phyloP scores from a whole-genome alignment of 2,329 filamentous ascomycete species.

The Alternaria sp. region DNA sequence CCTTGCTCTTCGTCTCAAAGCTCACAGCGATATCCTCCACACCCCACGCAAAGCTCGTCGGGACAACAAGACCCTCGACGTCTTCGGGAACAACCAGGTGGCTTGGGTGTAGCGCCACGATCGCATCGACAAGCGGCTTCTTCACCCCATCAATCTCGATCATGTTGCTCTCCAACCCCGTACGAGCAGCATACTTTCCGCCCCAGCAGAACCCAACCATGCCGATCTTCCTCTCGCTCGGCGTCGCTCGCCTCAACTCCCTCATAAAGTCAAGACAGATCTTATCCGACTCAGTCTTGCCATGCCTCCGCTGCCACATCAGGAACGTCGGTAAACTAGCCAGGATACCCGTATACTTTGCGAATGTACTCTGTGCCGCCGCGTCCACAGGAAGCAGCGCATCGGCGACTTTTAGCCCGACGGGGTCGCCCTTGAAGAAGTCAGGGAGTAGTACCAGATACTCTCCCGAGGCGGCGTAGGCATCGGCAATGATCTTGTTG shows the following conservation, averaged over 20 bases:
- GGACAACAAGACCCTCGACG: slow-evolving; percentile 22
- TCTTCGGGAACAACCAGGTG: slow-evolving; percentile 46
- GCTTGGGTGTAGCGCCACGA: slow-evolving; percentile 48
- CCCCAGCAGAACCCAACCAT: slow-evolving; percentile 49
- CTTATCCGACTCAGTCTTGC: slow-evolving; percentile 36
- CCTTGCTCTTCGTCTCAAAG: slow-evolving; percentile 22
- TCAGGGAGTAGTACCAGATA: slow-evolving; percentile 33
- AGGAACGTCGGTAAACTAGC: slow-evolving; percentile 28
- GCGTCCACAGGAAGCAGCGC: slow-evolving; percentile 46
- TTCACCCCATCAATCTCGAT: slow-evolving; percentile 45
- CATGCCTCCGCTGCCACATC: slow-evolving; percentile 44
- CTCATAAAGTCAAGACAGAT: slow-evolving; percentile 46
- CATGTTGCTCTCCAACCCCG: slow-evolving; percentile 34
- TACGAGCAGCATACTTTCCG: slow-evolving; percentile 33
- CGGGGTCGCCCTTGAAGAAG: slow-evolving; percentile 32
- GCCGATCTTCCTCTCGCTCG: slow-evolving; percentile 36
- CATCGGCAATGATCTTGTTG: slow-evolving; percentile 35
- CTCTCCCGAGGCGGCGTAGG: slow-evolving; percentile 26
- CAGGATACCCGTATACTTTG: slow-evolving; percentile 50
- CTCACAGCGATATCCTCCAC: slow-evolving; percentile 17
- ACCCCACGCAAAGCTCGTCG: slow-evolving; percentile 27
- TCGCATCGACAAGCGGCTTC: slow-evolving; percentile 47
- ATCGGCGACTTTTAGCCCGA: slow-evolving; percentile 38
- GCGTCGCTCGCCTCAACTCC: slow-evolving; percentile 38
- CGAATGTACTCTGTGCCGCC: slow-evolving; percentile 42